Evolutionary conservation across 1,139 yeast genomes (phyloP).

Genomic region (Suhomyces wounanorum): DNA sequence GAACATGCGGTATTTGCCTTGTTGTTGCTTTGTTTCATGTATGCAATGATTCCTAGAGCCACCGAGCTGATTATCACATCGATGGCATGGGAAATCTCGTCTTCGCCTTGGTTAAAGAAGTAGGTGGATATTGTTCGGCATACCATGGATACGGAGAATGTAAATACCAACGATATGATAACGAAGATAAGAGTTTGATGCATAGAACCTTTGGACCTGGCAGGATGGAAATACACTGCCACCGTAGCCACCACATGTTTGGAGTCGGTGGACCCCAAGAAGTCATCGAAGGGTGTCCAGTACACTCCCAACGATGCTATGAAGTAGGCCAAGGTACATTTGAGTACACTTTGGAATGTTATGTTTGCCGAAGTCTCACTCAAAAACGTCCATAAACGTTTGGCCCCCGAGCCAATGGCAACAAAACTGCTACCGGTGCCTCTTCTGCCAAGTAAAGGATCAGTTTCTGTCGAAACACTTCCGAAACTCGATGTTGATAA

Average conservation of each 20-base stretch:
- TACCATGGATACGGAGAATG: slow-evolving; percentile 55
- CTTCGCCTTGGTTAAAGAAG: slow-evolving; percentile 49
- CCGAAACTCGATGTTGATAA: slow-evolving; percentile 27
- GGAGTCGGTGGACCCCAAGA: slow-evolving; percentile 69
- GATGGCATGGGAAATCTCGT: slow-evolving; percentile 54
- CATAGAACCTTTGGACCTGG: slow-evolving; percentile 80
- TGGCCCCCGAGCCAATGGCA: slow-evolving; percentile 2
- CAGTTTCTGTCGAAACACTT: slow-evolving; percentile 10
- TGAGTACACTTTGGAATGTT: slow-evolving; percentile 40
- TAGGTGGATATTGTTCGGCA: slow-evolving; percentile 56
- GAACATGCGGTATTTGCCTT: slow-evolving; percentile 80
- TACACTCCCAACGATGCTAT: slow-evolving; percentile 79
- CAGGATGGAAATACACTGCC: slow-evolving; percentile 83
- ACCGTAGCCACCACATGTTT: slow-evolving; percentile 84
- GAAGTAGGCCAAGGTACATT: slow-evolving; percentile 72
- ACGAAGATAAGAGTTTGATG: slow-evolving; percentile 71
- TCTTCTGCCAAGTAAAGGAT: slow-evolving; percentile 5
- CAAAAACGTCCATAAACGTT: background rate
- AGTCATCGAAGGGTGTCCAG: slow-evolving; percentile 52
- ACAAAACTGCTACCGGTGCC: slow-evolving; percentile 3
- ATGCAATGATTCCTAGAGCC: slow-evolving; percentile 68
- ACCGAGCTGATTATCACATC: slow-evolving; percentile 57
- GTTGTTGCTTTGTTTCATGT: slow-evolving; percentile 65
- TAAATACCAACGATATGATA: slow-evolving; percentile 53
- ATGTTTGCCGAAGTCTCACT: background rate